Percentiles rank a stretch among this genome's conserved stretches.
Evolutionary conservation across 495 filamentous ascomycete genomes (phyloP).

Genomic region (Aspergillus heteromorphus): DNA sequence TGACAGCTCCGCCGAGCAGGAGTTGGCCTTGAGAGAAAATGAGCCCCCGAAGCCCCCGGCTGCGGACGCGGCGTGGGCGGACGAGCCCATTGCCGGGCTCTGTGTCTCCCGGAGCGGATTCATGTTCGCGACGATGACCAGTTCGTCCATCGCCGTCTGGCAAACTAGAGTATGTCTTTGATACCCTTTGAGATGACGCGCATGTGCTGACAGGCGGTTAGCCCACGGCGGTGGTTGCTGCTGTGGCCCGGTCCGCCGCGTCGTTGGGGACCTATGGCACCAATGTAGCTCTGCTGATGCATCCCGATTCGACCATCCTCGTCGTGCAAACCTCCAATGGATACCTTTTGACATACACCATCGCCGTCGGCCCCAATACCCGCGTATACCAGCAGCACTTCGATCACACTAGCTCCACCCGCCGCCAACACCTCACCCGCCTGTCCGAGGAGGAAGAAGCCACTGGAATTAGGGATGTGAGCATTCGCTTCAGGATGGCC

Average conservation of each 20-base stretch:
- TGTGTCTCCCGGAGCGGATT: constrained; percentile 76
- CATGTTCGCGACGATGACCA: constrained; percentile 84
- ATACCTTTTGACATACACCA: constrained; percentile 89
- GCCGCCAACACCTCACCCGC: constrained; percentile 66
- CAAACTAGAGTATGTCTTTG: constrained; percentile 72
- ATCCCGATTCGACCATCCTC: constrained; percentile 86
- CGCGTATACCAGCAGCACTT: constrained; percentile 82
- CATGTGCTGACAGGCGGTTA: constrained; percentile 39
- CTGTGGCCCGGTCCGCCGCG: constrained; percentile 69
- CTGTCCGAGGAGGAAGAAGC: constrained; percentile 59
- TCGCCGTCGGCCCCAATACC: constrained; percentile 76
- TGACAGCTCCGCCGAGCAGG: constrained; percentile 15
- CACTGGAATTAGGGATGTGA: constrained; percentile 79
- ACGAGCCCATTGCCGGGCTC: constrained; percentile 65
- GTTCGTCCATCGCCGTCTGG: constrained; percentile 81
- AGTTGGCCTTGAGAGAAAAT: constrained; percentile 7
- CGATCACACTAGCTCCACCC: constrained; percentile 58
- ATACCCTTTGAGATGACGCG: constrained; percentile 8
- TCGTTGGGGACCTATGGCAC: constrained; percentile 80
- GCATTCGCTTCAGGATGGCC: constrained; percentile 89
- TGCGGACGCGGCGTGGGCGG: constrained; percentile 34
- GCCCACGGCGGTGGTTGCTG: constrained; percentile 85
- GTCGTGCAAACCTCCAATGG: constrained; percentile 86
- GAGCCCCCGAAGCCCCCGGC: constrained; percentile 14
- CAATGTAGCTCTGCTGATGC: constrained; percentile 77